Evolutionary conservation across 164 flowering plant species (phyloP), one percentile per base, ranked within the genome.

Genomic region (Vitis cinerea): DNA sequence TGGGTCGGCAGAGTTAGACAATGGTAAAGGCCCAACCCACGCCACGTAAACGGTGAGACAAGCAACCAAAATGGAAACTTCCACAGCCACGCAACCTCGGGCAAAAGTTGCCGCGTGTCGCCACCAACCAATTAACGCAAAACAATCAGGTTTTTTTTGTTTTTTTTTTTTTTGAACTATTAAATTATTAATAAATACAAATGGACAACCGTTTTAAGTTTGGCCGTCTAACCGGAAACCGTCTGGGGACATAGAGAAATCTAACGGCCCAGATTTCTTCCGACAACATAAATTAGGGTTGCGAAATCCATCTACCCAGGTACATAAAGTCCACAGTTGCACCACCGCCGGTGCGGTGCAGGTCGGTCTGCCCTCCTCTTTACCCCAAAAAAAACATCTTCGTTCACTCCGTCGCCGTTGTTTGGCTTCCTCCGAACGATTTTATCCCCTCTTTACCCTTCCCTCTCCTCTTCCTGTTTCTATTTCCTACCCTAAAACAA

Each of bases 311-410:
- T 30, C 2, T 11, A 58, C 37, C 27, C 47, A 44, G 48, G 9
- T 71, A 71, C 78, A 69, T 59, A 80, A 71, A 10, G 60, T 1
- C 9, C 64, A 67, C 66, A 14, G 79, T 37, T 48, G 30, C 51
- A 52, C 10, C 61, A 37, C 12, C 11, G 69, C 44, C 75, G 70
- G 71, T 71, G 83, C 83, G 79, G 85, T 76, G 83, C 85, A 76
- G 83, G 64, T 71, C 52, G 64, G 72, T 70, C 82, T 80, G 82
- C 83, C 82, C 81, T 76, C 81, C 71, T 59, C 59, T 37, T 54
- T 37, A 3, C 44, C 44, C 68, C 29, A 10, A 13, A 61, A 56
- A 71, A 64, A 75, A 47, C 19, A 65, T 29, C 63, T 50, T n/a
- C 37, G 48, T 23, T 48, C 6, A 4, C 48, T 49, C 65, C 65